Evolutionary conservation across 257 asterid genomes (phyloP), one percentile per base, ranked within the genome.

Genomic region (Capsicum pubescens): DNA sequence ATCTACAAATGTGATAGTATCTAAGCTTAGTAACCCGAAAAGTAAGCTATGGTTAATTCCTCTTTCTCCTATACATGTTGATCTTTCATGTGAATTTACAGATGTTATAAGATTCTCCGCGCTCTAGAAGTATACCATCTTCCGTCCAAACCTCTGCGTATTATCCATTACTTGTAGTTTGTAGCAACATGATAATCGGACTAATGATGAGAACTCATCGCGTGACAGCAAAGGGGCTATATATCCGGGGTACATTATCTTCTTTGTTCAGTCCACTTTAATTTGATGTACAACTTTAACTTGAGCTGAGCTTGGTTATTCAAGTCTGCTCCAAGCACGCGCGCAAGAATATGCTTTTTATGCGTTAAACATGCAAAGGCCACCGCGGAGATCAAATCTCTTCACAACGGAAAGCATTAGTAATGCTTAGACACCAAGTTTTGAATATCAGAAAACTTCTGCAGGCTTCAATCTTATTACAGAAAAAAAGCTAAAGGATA

Each of bases 171-270:
- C 32, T 26, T 26, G 32, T 26, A 26, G 32, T 26, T 26, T 26
- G 32, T 19, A 1, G 81, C 21, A 50, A 50, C 46, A 13, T 50
- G 64, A 52, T 81, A 15, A 35, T 82, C 35, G 13, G 35, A 82
- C 16, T 87, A 57, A 71, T 57, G 78, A 85, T 15, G 35, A 60
- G 85, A 52, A 76, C 9, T 50, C 63, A 26, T 54, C 8, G 26
- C 60, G 26, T 84, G 42, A 17, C 84, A 72, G 79, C 60, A 76
- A 92, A 95, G 98, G 99, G 98, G 85, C 85, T 95, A 59, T 26
- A 26, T 95, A 95, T 87, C 99, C 98, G 12, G 98, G 99, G 9
- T 95, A 95, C 89, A 88, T 95, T 83, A 91, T 93, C 83, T 95
- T 95, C 97, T 95, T 95, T 72, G 92, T 91, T 69, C 99, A 94